Evolutionary conservation across 2,329 filamentous ascomycete genomes (phyloP), one percentile per base, ranked within the genome.

Genomic region (Corynespora cassiicola): DNA sequence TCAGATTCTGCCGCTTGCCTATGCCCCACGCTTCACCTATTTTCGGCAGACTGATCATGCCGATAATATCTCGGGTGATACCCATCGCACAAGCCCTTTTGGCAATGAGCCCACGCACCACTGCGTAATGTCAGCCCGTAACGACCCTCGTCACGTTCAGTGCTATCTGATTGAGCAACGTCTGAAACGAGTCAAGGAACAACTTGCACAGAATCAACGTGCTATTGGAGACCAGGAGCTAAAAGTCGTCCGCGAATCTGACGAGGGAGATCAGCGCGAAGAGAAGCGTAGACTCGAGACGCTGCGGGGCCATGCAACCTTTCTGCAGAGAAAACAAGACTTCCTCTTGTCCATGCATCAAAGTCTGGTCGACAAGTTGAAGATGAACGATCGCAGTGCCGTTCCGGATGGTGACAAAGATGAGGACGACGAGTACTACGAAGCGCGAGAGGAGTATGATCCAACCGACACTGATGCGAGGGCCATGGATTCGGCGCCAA

Each of bases 31-130:
- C 1, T 88, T 99, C 59, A 97, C 94, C 0, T 99, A 99, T 68
- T 96, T 96, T 75, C 84, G 94, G 20, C 90, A 99, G 69, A 99
- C 94, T 1, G 94, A 99, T 56, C 94, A 96, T 63, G 84, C 84
- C 11, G 85, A 88, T 43, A 80, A 84, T 15, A 90, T 90, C 45
- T 82, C 84, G 32, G 86, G 87, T n/a, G 89, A 95, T 56, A 81
- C 87, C 7, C 85, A 88, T 38, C 79, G 90, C 25, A 90, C 85
- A 10, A 97, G 91, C 65, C 85, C 88, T 0, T 99, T 99, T 65
- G 95, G 94, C 8, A 81, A 95, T 34, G 94, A 99, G 65, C 86
- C 88, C 1, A 96, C 92, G 0, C 95, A 99, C 68, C 84, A 89
- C 50, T 99, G 95, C 69, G 89, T 95, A 58, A 96, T 99, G 88